These are phyloP conservation scores for Oryza glumipatula DNA, from an alignment of 176 grass and related monocot species.

Conservation along the genomic window DNA sequence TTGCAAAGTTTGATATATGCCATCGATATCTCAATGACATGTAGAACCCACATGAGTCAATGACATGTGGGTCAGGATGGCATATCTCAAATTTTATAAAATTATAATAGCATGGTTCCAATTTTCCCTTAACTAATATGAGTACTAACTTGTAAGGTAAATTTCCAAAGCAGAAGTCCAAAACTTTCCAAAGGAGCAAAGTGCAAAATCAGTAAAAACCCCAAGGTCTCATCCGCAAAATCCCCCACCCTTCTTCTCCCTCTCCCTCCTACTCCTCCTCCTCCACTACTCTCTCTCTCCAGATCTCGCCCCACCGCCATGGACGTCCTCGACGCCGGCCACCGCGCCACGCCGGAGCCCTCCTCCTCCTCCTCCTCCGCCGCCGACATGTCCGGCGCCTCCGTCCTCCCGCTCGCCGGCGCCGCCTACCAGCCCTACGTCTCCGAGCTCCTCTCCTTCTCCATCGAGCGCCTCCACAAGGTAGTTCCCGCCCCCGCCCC, in stretches of 20 bases:
- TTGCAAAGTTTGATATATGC: no score
- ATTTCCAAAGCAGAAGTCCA: not conserved
- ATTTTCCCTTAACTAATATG: no score
- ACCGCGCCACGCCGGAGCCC: conserved; percentile 28
- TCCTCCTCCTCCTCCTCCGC: not conserved
- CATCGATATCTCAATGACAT: no score
- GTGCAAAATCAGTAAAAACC: conserved; percentile 19
- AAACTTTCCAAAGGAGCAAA: conserved; percentile 2
- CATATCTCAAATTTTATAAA: no score
- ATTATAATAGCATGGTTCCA: no score
- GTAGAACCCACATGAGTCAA: no score
- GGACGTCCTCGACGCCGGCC: conserved; percentile 51
- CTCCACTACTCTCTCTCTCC: conserved; percentile 54
- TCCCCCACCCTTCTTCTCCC: conserved; percentile 30
- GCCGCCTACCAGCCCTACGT: conserved; percentile 83
- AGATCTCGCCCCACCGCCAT: conserved; percentile 68
- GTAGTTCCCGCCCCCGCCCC: conserved; percentile 21
- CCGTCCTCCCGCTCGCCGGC: conserved; percentile 58
- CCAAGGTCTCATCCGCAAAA: conserved; percentile 30
- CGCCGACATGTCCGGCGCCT: conserved; percentile 26
- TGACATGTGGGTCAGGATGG: no score
- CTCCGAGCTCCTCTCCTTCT: conserved; percentile 99
- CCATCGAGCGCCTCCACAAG: conserved; percentile 98
- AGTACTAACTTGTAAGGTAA: not conserved
- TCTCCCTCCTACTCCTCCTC: not conserved